Conservation (phyloP, 768 basidiomycete species). For the Panellus pusillus region DNA sequence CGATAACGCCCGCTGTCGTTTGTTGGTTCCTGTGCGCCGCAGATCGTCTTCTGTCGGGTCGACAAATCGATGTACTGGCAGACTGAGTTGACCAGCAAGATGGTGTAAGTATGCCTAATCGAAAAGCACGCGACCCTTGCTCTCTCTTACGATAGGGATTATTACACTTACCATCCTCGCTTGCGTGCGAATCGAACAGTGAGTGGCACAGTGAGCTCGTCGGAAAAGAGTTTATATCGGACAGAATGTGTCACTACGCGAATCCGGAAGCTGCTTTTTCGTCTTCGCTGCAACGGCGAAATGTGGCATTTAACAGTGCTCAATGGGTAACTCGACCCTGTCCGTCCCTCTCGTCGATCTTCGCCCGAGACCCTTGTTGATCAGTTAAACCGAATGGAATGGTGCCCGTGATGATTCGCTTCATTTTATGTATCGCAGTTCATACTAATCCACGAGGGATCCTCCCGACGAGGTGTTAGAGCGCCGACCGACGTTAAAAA, state of each 20-base stretch:
- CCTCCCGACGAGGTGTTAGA: not conserved
- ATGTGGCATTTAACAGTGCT: not conserved
- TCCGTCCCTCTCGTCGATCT: slow-evolving; percentile 17
- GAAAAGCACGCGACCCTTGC: too few relatives aligned
- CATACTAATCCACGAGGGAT: not conserved
- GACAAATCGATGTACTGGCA: too few relatives aligned
- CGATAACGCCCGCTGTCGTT: too few relatives aligned
- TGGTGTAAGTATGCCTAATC: too few relatives aligned
- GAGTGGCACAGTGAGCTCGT: slow-evolving; percentile 18
- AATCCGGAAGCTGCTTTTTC: slow-evolving; percentile 5
- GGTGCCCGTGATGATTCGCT: slow-evolving; percentile 8
- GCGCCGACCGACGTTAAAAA: not conserved
- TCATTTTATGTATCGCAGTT: slow-evolving; percentile 5
- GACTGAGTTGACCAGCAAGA: too few relatives aligned
- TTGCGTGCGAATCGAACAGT: slow-evolving; percentile 15
- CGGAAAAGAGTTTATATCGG: slow-evolving; percentile 16
- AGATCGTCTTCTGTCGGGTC: too few relatives aligned
- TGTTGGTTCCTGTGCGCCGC: too few relatives aligned
- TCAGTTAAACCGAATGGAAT: slow-evolving; percentile 17
- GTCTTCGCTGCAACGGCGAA: slow-evolving; percentile 3
- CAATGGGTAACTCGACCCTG: slow-evolving; percentile 1
- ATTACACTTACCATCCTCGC: not conserved
- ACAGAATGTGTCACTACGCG: slow-evolving; percentile 20
- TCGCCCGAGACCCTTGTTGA: slow-evolving; percentile 6
- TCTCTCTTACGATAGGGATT: not conserved